Evolutionary conservation across 179 eudicot species (phyloP), one percentile per base, ranked within the genome.

Genomic region (Silene coronaria): DNA sequence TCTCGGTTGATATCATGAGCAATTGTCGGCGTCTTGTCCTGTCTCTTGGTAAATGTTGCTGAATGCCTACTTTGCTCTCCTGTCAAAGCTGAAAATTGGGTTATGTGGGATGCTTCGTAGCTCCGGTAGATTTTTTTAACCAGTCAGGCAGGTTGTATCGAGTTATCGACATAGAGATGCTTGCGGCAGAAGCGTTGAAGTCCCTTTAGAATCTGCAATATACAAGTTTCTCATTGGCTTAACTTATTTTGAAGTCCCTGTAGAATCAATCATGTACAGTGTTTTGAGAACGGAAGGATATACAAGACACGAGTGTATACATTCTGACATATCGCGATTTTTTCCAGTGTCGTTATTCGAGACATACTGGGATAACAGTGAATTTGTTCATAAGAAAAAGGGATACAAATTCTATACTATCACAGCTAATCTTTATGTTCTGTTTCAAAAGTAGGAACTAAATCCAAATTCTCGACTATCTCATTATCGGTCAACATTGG

Each of bases 11-110:
- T 34, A 6, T 48, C 12, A 0, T 45, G 12, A 45, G 16, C 3
- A 45, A 16, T 16, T 1, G 12, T 11, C 16, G 51, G 51, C 51
- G 12, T 45, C 51, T 45, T 45, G 59, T 73, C 65, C 26, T 38
- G 64, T 78, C 71, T 64, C 38, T 74, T 10, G 63, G 45, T 13
- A 23, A 42, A 72, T 34, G 11, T 60, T 55, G 69, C 45, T 26
- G 19, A 21, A 21, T 64, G 48, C 36, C n/a, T 16, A 32, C 12
- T 19, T 2, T 28, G 28, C 64, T 48, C 57, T 32, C 13, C 36
- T 32, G 21, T 51, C 42, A 9, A 59, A 64, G 64, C 30, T 59
- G 62, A 55, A 68, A 70, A 17, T 17, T 62, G 16, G 28, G 22
- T 4, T 13, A 70, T 17, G 45, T 14, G 26, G 10, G 62, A 48